phyloP scores from a whole-genome alignment of 768 basidiomycete genomes.

The Psilocybe cyanescens region DNA sequence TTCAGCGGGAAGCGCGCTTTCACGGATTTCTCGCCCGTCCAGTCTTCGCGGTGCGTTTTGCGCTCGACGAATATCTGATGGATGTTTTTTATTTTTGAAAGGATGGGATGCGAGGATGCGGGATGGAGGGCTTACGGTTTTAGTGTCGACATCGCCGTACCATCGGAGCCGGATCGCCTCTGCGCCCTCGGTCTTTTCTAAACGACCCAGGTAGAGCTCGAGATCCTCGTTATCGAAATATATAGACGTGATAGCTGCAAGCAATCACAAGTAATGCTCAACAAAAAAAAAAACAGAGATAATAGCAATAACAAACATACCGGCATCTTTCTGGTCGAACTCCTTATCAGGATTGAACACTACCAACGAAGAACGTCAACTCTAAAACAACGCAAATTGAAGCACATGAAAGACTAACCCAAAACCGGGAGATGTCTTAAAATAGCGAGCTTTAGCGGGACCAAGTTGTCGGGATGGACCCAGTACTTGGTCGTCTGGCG shows the following conservation, averaged over 20 bases:
- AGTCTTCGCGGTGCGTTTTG: conserved; percentile 95
- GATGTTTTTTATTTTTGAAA: not conserved
- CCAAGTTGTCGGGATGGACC: conserved; percentile 97
- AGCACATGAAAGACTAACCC: conserved; percentile 47
- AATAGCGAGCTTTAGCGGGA: conserved; percentile 92
- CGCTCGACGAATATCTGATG: conserved; percentile 83
- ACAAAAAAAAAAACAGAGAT: conserved; percentile 7
- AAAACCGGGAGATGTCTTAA: conserved; percentile 92
- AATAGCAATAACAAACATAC: conserved; percentile 38
- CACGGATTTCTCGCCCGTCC: conserved; percentile 99
- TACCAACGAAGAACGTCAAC: conserved; percentile 27
- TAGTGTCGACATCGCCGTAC: conserved; percentile 90
- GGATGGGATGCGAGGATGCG: not conserved
- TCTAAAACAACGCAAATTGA: not conserved
- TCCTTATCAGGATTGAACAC: conserved; percentile 96
- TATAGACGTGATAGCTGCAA: conserved; percentile 88
- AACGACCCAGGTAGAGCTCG: conserved; percentile 92
- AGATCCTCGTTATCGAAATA: conserved; percentile 97
- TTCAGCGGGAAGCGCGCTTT: conserved; percentile 97
- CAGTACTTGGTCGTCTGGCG: conserved; percentile 99
- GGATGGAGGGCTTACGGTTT: conserved; percentile 57
- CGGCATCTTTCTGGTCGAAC: conserved; percentile 83
- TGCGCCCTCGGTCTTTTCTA: conserved; percentile 99
- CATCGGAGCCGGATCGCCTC: conserved; percentile 95
- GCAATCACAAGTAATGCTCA: not conserved